Evolutionary conservation across 345 rosid genomes (phyloP).

Genomic region (Lepidium sativum): DNA sequence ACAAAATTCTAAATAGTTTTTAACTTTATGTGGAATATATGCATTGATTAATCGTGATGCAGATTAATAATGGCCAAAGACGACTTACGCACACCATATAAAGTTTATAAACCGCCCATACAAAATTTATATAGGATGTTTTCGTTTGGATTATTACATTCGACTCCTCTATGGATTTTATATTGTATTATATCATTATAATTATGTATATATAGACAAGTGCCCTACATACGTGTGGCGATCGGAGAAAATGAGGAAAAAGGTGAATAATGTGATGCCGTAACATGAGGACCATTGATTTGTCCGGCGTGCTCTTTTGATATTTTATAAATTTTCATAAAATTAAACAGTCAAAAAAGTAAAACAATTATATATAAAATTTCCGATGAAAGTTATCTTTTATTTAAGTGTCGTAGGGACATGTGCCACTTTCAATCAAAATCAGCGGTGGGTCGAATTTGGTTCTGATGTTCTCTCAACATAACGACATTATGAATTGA

Average conservation of each 20-base stretch:
- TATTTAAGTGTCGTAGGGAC: slow-evolving; percentile 12
- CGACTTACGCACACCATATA: background rate
- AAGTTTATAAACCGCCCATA: slow-evolving; percentile 3
- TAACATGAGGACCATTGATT: slow-evolving; percentile 25
- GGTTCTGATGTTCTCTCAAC: background rate
- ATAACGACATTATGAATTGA: background rate
- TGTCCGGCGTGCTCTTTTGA: slow-evolving; percentile 29
- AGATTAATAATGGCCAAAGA: slow-evolving; percentile 4
- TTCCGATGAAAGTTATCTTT: slow-evolving; percentile 19
- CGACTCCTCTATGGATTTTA: background rate
- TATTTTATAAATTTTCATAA: slow-evolving; percentile 7
- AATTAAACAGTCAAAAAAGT: slow-evolving; percentile 1
- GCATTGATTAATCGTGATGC: slow-evolving; percentile 2
- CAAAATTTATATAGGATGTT: background rate
- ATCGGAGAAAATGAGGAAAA: slow-evolving; percentile 22
- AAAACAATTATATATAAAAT: slow-evolving; percentile 3
- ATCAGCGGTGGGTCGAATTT: slow-evolving; percentile 15
- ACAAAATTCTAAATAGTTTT: background rate
- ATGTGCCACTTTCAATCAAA: slow-evolving; percentile 19
- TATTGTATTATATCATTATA: background rate
- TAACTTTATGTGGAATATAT: no score
- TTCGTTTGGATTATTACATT: slow-evolving; percentile 18
- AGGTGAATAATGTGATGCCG: slow-evolving; percentile 3
- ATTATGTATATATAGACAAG: background rate
- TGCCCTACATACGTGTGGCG: no score